These are phyloP conservation scores for Botrytis deweyae DNA, from an alignment of 2,329 filamentous ascomycete species.

Conservation along the genomic window DNA sequence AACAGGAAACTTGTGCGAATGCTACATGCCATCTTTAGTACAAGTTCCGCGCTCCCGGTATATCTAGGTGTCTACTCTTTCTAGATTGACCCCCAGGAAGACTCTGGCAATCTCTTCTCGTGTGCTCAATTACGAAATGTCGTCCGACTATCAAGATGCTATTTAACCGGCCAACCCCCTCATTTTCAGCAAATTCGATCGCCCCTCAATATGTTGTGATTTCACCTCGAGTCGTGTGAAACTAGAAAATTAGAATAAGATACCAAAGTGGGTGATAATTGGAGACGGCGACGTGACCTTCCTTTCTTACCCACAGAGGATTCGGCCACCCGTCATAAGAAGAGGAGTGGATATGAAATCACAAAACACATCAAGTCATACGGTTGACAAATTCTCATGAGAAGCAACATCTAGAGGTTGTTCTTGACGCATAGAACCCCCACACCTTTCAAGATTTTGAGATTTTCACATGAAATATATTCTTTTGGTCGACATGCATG, in stretches of 20 bases:
- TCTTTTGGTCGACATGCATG: constrained; percentile 10
- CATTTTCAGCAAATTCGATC: neutral
- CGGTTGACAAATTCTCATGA: neutral
- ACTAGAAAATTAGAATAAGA: neutral
- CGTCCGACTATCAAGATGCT: neutral
- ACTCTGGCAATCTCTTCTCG: neutral
- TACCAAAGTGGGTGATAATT: neutral
- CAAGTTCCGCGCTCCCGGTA: neutral
- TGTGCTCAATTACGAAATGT: neutral
- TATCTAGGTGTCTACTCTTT: neutral
- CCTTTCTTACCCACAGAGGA: neutral
- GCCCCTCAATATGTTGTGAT: neutral
- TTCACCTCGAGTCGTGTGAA: constrained; percentile 6
- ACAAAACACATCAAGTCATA: neutral
- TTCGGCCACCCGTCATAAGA: neutral
- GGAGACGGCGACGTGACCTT: neutral
- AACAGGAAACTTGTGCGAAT: neutral
- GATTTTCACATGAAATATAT: neutral
- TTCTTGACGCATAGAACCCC: neutral
- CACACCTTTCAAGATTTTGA: constrained; percentile 1
- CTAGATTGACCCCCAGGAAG: neutral
- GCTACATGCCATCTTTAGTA: neutral
- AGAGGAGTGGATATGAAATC: neutral
- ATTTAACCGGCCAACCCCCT: neutral
- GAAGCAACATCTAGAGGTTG: neutral